Evolutionary conservation across 176 grass and related monocot species (phyloP).

Genomic region (Coix lacrymajobi): DNA sequence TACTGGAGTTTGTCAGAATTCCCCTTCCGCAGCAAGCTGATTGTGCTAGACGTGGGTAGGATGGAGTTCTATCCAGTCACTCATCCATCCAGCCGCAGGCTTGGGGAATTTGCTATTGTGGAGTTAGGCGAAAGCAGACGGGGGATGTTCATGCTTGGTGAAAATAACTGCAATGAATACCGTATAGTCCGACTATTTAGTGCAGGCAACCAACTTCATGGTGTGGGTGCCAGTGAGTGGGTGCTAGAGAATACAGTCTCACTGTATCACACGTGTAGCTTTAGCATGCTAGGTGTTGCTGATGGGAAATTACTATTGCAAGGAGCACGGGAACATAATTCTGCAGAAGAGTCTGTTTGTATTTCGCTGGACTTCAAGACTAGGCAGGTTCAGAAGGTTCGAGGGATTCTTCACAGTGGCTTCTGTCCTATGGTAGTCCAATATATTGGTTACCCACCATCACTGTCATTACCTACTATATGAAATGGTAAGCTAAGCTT

Average conservation of each 20-base stretch:
- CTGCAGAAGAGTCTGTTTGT: background rate
- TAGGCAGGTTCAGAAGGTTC: background rate
- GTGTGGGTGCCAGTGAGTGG: no score
- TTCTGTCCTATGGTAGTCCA: background rate
- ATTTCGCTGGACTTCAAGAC: conserved; percentile 29
- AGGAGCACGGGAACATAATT: background rate
- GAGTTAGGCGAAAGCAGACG: conserved; percentile 8
- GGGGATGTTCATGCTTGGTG: background rate
- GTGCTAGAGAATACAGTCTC: no score
- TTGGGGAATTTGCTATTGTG: background rate
- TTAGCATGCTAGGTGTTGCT: background rate
- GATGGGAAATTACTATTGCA: conserved; percentile 20
- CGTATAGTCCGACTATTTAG: background rate
- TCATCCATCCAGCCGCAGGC: background rate
- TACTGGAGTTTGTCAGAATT: conserved; percentile 1
- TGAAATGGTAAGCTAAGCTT: conserved; percentile 20
- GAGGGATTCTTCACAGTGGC: background rate
- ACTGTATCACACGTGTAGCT: background rate
- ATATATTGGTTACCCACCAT: conserved; percentile 26
- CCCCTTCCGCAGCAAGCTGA: background rate
- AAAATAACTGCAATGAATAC: no score
- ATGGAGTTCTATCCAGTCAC: conserved; percentile 23
- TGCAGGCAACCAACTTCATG: background rate
- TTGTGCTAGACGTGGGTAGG: conserved; percentile 1
- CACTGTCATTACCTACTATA: conserved; percentile 17